Evolutionary conservation across 2,329 filamentous ascomycete genomes (phyloP), one percentile per base, ranked within the genome.

Genomic region (Hymenoscyphus scutula): DNA sequence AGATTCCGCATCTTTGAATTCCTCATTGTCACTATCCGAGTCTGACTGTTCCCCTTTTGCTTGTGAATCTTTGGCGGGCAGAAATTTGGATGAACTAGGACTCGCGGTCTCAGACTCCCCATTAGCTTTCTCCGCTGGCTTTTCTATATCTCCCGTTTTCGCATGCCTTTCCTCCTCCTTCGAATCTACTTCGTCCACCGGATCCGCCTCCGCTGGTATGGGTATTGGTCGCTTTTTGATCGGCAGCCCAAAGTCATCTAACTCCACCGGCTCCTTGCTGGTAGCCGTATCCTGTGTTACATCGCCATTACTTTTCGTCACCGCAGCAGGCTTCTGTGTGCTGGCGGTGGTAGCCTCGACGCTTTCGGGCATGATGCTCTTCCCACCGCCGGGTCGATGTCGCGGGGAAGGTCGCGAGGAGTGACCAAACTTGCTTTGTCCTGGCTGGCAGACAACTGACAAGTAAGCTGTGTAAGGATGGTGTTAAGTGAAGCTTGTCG

Each of bases 181-280:
- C 29, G 32, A 3, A 30, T 53, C 37, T 48, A 48, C 61, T 7
- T 61, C 56, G 57, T 71, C 67, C 55, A 58, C 64, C 41, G 37
- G 61, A 38, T 68, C 64, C n/a, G 57, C 53, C 55, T 62, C 63
- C 65, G 67, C 62, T 37, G 65, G 60, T 51, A 63, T 58, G 23
- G 77, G 74, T 60, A 73, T 76, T 70, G 74, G 70, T 70, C 74
- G 81, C 69, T 80, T 83, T 73, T 79, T 81, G 65, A 89, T 82
- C 19, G 88, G 88, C 66, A 91, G 77, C 58, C 89, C 89, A 73
- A 91, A 91, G 68, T 91, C 89, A 74, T 91, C 89, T 63, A 86
- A 77, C 70, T 88, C 84, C 57, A 45, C 51, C 37, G 59, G 58
- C 54, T 54, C 61, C 15, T 56, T n/a, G 64, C 64, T 34, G 57